Percentiles rank a stretch among this genome's conserved stretches.
Conservation (phyloP, 2,329 filamentous ascomycete species). For the Stenocarpella maydis region DNA sequence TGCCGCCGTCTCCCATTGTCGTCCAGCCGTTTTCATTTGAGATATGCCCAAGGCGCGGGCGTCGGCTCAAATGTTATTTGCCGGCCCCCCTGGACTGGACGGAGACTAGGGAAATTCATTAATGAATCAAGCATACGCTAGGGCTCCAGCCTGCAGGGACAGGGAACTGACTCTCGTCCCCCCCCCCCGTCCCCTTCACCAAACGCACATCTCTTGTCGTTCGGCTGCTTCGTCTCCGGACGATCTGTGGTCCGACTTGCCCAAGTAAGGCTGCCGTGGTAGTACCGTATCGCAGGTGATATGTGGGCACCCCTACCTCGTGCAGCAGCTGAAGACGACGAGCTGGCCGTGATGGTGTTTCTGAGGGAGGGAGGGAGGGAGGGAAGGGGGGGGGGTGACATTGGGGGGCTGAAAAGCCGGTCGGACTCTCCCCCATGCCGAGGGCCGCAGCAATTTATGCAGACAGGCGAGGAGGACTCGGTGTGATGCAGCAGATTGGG, state of each 20-base stretch:
- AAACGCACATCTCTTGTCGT: background rate
- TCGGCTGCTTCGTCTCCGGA: slow-evolving; percentile 7
- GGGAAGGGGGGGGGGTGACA: background rate
- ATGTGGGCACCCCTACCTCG: slow-evolving; percentile 4
- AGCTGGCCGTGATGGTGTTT: background rate
- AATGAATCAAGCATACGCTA: slow-evolving; percentile 20
- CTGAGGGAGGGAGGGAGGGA: background rate
- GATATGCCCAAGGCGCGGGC: background rate
- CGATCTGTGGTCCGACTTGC: background rate
- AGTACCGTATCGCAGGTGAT: background rate
- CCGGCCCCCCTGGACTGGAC: background rate
- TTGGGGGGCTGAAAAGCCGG: slow-evolving; percentile 11
- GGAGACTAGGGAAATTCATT: slow-evolving; percentile 19
- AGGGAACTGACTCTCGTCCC: slow-evolving; percentile 17
- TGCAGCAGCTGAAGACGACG: slow-evolving; percentile 1
- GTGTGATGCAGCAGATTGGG: background rate
- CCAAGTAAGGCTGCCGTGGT: background rate
- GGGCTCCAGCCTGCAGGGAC: slow-evolving; percentile 13
- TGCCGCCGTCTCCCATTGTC: background rate
- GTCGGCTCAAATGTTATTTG: background rate
- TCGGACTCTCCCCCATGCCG: background rate
- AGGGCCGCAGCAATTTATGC: slow-evolving; percentile 13
- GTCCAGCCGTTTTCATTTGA: background rate
- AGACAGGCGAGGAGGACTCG: background rate
- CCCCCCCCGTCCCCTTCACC: background rate